Evolutionary conservation across 768 basidiomycete species (phyloP).

Genomic region (Vararia minispora): DNA sequence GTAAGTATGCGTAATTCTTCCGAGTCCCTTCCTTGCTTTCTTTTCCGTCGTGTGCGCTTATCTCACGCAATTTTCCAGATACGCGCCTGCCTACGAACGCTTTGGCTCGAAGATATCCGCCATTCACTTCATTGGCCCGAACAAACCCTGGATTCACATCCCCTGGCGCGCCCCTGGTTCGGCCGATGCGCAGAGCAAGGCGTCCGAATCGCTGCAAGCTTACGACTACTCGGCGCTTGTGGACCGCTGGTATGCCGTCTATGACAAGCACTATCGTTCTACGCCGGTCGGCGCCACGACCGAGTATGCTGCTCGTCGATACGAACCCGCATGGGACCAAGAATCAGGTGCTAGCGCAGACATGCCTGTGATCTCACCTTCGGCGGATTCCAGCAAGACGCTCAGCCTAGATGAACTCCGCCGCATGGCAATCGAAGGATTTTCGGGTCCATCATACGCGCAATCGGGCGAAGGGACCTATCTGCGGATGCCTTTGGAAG

Average conservation of each 20-base stretch:
- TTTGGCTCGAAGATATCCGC: conserved; percentile 80
- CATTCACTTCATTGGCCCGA: conserved; percentile 90
- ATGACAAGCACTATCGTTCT: conserved; percentile 79
- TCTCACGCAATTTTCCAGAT: no score
- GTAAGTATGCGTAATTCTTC: conserved; percentile 35
- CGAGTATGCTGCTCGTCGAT: conserved; percentile 54
- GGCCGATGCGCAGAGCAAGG: conserved; percentile 21
- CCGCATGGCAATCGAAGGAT: conserved; percentile 48
- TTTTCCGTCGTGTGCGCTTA: conserved; percentile 18
- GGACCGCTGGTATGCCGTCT: conserved; percentile 85
- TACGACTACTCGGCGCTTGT: conserved; percentile 77
- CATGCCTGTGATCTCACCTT: conserved; percentile 16
- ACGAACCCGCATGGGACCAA: conserved; percentile 69
- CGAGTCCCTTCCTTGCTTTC: conserved; percentile 7
- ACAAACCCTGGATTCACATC: conserved; percentile 88
- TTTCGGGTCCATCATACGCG: conserved; percentile 15
- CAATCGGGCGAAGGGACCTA: conserved; percentile 57
- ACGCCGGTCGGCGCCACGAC: conserved; percentile 29
- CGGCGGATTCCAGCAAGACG: background rate
- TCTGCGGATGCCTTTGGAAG: conserved; percentile 72
- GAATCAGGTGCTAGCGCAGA: conserved; percentile 28
- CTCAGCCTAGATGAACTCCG: conserved; percentile 31
- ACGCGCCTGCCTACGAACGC: conserved; percentile 93
- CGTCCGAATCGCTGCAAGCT: conserved; percentile 30
- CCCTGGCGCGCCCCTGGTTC: conserved; percentile 54